phyloP scores from a whole-genome alignment of 805 yeast genomes.

The Candida argentea region DNA sequence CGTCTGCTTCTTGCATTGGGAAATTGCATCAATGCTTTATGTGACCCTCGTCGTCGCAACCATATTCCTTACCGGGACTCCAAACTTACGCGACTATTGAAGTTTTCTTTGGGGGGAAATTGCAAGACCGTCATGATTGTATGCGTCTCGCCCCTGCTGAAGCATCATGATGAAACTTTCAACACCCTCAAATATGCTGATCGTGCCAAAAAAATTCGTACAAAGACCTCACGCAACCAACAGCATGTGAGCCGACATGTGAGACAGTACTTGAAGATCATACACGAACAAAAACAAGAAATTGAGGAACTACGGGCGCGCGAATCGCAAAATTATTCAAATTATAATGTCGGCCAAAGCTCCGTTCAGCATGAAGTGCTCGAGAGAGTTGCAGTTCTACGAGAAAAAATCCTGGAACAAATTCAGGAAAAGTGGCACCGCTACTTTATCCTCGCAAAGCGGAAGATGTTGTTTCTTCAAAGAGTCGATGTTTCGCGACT shows the following conservation, averaged over 20 bases:
- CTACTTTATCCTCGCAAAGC: conserved; percentile 34
- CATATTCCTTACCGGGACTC: conserved; percentile 92
- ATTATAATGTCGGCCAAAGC: conserved; percentile 24
- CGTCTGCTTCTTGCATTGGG: conserved; percentile 83
- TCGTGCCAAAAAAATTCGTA: conserved; percentile 83
- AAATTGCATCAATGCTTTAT: conserved; percentile 85
- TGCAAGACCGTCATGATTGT: conserved; percentile 96
- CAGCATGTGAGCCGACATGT: conserved; percentile 75
- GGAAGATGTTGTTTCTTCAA: conserved; percentile 36
- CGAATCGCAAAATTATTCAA: conserved; percentile 34
- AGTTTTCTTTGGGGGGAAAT: conserved; percentile 87
- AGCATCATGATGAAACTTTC: conserved; percentile 86
- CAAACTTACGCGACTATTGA: conserved; percentile 74
- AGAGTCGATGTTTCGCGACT: conserved; percentile 25
- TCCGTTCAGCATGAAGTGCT: conserved; percentile 23
- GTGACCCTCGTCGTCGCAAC: conserved; percentile 54
- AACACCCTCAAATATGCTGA: conserved; percentile 88
- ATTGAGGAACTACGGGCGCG: conserved; percentile 57
- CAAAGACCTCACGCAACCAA: conserved; percentile 64
- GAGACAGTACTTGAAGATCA: conserved; percentile 75
- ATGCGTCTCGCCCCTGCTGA: conserved; percentile 79
- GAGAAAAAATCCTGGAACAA: conserved; percentile 30
- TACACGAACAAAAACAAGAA: conserved; percentile 67
- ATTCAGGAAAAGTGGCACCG: conserved; percentile 35
- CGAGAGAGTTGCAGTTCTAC: conserved; percentile 33